Conservation (phyloP, 495 filamentous ascomycete species). For the Podospora australis region DNA sequence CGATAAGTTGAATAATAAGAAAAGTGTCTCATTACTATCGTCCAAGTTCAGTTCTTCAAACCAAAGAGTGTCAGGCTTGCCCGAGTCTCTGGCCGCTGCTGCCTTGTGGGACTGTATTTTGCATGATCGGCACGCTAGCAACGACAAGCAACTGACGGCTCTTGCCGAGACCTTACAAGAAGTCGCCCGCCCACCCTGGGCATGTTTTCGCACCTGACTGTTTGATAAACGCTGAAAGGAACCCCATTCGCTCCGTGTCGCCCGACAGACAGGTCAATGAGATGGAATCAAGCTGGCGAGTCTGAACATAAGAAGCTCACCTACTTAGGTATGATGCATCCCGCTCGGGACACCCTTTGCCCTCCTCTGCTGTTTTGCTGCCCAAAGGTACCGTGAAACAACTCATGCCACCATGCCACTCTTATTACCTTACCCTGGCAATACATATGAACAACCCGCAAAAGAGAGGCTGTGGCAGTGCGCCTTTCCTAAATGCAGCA, state of each 20-base stretch:
- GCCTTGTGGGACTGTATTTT: background rate
- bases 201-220: too few relatives aligned
- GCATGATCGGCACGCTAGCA: slow-evolving; percentile 1
- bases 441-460: too few relatives aligned
- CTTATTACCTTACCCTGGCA: too few relatives aligned
- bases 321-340: too few relatives aligned
- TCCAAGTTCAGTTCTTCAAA: background rate
- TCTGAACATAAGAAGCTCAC: background rate
- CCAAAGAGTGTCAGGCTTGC: background rate
- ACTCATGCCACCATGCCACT: too few relatives aligned
- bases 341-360: too few relatives aligned
- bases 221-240: too few relatives aligned
- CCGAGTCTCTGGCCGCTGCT: background rate
- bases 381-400: too few relatives aligned
- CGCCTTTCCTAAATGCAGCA: too few relatives aligned
- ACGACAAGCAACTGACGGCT: background rate
- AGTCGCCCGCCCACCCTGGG: too few relatives aligned
- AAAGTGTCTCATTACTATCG: background rate
- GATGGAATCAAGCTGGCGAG: slow-evolving; percentile 1
- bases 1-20: background rate
- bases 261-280: background rate
- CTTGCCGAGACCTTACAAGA: background rate
- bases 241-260: background rate
- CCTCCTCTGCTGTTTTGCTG: too few relatives aligned
- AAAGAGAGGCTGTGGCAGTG: slow-evolving; percentile 5